Evolutionary conservation across 2,329 filamentous ascomycete species (phyloP).

Genomic region (Zopfia rhizophila): DNA sequence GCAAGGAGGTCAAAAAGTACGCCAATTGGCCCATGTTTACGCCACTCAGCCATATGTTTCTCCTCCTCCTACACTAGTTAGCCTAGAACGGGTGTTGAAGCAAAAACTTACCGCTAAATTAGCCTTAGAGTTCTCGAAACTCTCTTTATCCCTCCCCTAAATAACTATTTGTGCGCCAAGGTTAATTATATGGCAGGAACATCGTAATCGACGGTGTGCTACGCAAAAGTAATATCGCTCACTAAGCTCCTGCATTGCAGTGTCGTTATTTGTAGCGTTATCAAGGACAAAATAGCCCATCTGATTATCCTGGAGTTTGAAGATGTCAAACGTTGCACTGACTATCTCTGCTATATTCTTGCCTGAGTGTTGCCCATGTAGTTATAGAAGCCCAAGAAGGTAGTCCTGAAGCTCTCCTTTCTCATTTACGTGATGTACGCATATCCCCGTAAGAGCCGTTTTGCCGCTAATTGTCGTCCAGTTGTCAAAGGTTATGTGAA

Average conservation of each 20-base stretch:
- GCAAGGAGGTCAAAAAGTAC: conserved; percentile 14
- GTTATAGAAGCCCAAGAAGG: conserved; percentile 11
- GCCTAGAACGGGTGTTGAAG: no score
- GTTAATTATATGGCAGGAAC: no score
- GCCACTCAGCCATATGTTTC: conserved; percentile 8
- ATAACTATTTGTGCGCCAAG: conserved; percentile 9
- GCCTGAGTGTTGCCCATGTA: conserved; percentile 10
- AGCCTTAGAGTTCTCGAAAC: no score
- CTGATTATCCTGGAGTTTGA: conserved; percentile 2
- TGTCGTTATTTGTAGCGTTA: conserved; percentile 14
- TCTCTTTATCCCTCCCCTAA: conserved; percentile 11
- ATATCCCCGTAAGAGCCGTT: no score
- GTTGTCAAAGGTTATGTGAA: no score
- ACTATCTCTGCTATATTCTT: conserved; percentile 10
- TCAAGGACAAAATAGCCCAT: conserved; percentile 15
- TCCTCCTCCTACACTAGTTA: conserved; percentile 14
- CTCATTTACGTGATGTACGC: no score
- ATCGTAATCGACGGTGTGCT: conserved; percentile 2
- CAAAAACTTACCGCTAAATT: no score
- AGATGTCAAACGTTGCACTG: conserved; percentile 1
- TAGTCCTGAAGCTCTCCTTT: no score
- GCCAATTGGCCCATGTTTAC: conserved; percentile 9
- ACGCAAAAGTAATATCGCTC: conserved; percentile 2
- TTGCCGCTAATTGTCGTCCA: no score
- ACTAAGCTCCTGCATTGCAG: no score